Evolutionary conservation across 192 early-diverging fungal species (phyloP), one percentile per base, ranked within the genome.

Genomic region (Backusella luteola): DNA sequence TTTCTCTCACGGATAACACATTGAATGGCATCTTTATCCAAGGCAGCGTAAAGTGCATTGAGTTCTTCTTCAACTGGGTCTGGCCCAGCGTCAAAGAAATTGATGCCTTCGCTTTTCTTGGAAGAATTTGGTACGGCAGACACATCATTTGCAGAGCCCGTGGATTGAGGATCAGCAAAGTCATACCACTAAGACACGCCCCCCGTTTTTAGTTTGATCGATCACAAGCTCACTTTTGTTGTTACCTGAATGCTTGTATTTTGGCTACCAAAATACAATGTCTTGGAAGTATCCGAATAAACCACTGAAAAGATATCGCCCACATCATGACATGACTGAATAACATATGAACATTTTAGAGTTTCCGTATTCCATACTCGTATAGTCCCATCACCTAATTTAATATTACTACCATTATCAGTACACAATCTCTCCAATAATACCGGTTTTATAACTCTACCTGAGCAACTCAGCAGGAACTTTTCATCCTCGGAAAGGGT

Each of bases 161-260:
- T 73, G 3, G 71, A 78, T 73, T 85, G 78, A 34, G 79, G 77
- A 56, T 77, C 78, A 4, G 67, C 76, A 38, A 84, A 75, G 52
- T 82, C 78, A 35, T 80, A 84, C 70, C 79, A 74, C 84, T 83
- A 68, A 77, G 71, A 26, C 8, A 63, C 70, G 32, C 14, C 67
- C 67, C 52, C 1, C 72, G 44, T 6, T 39, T 76, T 8, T 73
- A 76, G 19, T 80, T 69, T 42, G 41, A 70, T 49, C 84, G 76
- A 76, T 80, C 85, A 15, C 12, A n/a, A 39, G 11, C 12, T 1
- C 29, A 17, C n/a, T 80, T 7, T 49, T 32, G 19, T 38, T 56
- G 21, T 15, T 86, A 86, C 88, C 85, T 93, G 92, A 72, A 94
- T 89, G 74, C 90, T 91, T 9, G 93, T 93, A 79, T 94, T 92